Conservation (phyloP, 148 eudicot genomes). For the Selenicereus undatus region DNA sequence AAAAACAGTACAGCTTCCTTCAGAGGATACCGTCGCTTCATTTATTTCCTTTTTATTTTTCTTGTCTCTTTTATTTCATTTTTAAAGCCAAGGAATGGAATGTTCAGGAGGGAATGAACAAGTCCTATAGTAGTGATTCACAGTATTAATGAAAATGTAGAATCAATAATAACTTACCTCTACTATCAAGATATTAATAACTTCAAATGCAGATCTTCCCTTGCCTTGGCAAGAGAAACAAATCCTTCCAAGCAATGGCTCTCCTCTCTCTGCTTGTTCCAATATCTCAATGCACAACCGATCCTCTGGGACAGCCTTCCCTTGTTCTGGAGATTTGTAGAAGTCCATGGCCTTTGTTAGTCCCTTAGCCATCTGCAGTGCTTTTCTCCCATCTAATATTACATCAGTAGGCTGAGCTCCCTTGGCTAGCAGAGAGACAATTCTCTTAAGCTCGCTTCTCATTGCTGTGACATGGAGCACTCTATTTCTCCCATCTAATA, state of each 20-base stretch:
- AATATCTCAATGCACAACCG: conserved; percentile 90
- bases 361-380: conserved; percentile 74
- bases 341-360: conserved; percentile 59
- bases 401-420: conserved; percentile 77
- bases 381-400: conserved; percentile 77
- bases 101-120: too few relatives aligned
- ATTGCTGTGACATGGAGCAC: conserved; percentile 87
- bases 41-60: too few relatives aligned
- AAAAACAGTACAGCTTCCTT: too few relatives aligned
- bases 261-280: conserved; percentile 85
- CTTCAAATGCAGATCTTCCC: conserved; percentile 68
- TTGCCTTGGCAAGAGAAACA: conserved; percentile 69
- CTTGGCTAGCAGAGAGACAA: conserved; percentile 77
- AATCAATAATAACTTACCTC: conserved; percentile 47
- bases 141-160: not conserved
- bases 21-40: too few relatives aligned
- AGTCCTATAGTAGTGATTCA: too few relatives aligned
- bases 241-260: conserved; percentile 70
- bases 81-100: too few relatives aligned
- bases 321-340: conserved; percentile 48
- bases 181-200: conserved; percentile 77
- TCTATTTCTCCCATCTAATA: conserved; percentile 77
- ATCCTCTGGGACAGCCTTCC: conserved; percentile 61
- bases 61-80: too few relatives aligned
- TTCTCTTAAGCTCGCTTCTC: conserved; percentile 84